Conservation (phyloP, 495 filamentous ascomycete genomes). For the Chaetomidium leptoderma region DNA sequence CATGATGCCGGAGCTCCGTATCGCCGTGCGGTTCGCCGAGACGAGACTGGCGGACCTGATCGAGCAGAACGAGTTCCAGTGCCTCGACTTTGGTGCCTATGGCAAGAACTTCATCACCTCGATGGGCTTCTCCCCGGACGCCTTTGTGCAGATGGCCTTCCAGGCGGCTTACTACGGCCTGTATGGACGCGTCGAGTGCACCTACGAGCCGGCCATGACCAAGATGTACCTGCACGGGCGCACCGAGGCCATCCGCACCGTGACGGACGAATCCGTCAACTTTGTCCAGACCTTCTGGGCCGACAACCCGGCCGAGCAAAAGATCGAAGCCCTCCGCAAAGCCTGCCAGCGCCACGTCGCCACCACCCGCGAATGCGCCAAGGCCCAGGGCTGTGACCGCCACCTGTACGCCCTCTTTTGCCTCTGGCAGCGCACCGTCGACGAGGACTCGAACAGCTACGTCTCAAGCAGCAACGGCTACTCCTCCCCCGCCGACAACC, state of each 20-base stretch:
- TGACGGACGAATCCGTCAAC: slow-evolving; percentile 72
- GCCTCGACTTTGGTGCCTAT: slow-evolving; percentile 81
- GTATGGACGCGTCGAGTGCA: slow-evolving; percentile 89
- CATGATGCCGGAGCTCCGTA: slow-evolving; percentile 86
- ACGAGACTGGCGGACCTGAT: slow-evolving; percentile 92
- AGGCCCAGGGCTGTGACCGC: slow-evolving; percentile 86
- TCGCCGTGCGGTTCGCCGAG: slow-evolving; percentile 91
- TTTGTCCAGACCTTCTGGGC: slow-evolving; percentile 95
- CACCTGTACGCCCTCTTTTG: slow-evolving; percentile 93
- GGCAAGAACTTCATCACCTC: slow-evolving; percentile 98
- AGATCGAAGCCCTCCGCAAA: slow-evolving; percentile 77
- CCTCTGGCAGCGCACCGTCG: slow-evolving; percentile 86
- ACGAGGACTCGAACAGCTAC: slow-evolving; percentile 56
- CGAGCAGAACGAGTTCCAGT: slow-evolving; percentile 92
- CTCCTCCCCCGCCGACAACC: slow-evolving; percentile 52
- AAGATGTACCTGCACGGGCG: slow-evolving; percentile 89
- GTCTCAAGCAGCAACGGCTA: slow-evolving; percentile 49
- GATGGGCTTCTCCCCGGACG: slow-evolving; percentile 94
- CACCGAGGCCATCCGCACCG: slow-evolving; percentile 87
- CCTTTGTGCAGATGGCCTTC: slow-evolving; percentile 98
- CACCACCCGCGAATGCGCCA: slow-evolving; percentile 81
- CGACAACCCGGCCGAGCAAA: slow-evolving; percentile 73
- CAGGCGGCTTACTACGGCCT: slow-evolving; percentile 98
- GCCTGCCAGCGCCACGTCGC: slow-evolving; percentile 78
- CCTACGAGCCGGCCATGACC: slow-evolving; percentile 98